A percentile compares a stretch with the other conserved stretches of the same genome.
Evolutionary conservation across 768 basidiomycete species (phyloP).

Genomic region (Psilocybe sp.): DNA sequence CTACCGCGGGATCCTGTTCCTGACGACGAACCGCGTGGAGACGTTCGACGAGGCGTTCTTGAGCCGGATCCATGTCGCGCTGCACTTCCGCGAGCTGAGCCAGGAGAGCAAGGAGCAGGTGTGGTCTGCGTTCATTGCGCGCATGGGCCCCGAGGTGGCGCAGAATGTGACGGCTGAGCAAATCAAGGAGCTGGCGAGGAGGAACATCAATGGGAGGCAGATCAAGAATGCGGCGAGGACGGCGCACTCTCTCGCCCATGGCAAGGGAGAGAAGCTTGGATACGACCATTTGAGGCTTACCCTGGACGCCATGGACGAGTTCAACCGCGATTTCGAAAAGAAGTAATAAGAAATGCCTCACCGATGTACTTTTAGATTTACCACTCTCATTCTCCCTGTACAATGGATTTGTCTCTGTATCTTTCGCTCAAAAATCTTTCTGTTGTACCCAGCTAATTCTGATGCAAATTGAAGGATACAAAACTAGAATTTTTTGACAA

Average conservation of each 20-base stretch:
- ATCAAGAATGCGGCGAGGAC: constrained; percentile 71
- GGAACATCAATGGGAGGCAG: constrained; percentile 60
- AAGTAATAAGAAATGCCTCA: no score
- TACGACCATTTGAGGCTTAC: constrained; percentile 55
- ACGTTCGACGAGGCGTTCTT: constrained; percentile 69
- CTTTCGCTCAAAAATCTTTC: no score
- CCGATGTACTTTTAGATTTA: no score
- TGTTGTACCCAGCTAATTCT: no score
- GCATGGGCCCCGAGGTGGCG: constrained; percentile 32
- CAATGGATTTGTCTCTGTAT: no score
- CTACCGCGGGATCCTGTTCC: constrained; percentile 54
- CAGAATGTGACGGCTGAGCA: constrained; percentile 36
- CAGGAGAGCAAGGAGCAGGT: constrained; percentile 53
- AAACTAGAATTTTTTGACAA: no score
- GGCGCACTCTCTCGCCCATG: constrained; percentile 57
- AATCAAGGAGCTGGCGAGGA: constrained; percentile 42
- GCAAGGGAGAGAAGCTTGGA: constrained; percentile 41
- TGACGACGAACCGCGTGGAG: constrained; percentile 56
- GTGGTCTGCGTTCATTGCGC: constrained; percentile 59
- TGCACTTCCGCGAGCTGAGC: constrained; percentile 61
- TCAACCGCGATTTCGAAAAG: constrained; percentile 42
- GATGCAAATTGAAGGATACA: no score
- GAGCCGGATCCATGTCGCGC: constrained; percentile 62
- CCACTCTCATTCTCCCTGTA: no score
- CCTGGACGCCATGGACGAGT: constrained; percentile 61